Percentiles rank a stretch among this genome's conserved stretches.
Evolutionary conservation across 148 eudicot species (phyloP).

Genomic region (Rhododendron ferrugineum): DNA sequence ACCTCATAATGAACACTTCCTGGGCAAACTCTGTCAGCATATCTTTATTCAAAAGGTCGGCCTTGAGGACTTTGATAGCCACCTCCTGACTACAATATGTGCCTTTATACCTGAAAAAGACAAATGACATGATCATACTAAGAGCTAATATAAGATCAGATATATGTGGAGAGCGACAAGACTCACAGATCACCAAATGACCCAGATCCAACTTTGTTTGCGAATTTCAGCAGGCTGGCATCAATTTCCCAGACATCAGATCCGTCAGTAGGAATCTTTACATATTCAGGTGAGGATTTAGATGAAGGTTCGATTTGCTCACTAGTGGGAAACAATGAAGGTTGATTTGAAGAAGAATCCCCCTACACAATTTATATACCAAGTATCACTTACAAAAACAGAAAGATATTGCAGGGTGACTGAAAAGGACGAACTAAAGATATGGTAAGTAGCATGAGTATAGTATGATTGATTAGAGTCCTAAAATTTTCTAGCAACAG

Average conservation of each 20-base stretch:
- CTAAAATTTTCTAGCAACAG: background rate
- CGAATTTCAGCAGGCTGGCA: conserved; percentile 32
- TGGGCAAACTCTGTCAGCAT: conserved; percentile 68
- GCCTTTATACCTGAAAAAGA: conserved; percentile 61
- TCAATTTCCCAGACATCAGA: conserved; percentile 42
- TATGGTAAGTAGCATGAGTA: background rate
- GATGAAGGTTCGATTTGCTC: conserved; percentile 14
- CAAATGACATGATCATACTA: background rate
- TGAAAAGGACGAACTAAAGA: background rate
- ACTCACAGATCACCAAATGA: conserved; percentile 61
- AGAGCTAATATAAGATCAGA: background rate
- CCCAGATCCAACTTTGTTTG: conserved; percentile 48
- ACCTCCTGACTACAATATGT: conserved; percentile 65
- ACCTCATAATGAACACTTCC: conserved; percentile 87
- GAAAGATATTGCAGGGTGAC: background rate
- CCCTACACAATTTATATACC: conserved; percentile 21
- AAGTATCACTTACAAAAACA: background rate
- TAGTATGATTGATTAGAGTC: background rate
- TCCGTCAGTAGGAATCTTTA: conserved; percentile 26
- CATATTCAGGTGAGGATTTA: conserved; percentile 17
- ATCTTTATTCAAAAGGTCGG: conserved; percentile 43
- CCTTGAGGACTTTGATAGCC: conserved; percentile 69
- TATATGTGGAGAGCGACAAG: conserved; percentile 5
- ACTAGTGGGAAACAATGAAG: conserved; percentile 10
- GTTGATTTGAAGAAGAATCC: conserved; percentile 22